These are phyloP conservation scores for Wallacemonas collosoma DNA, from an alignment of 208 protist species.

Conservation along the genomic window DNA sequence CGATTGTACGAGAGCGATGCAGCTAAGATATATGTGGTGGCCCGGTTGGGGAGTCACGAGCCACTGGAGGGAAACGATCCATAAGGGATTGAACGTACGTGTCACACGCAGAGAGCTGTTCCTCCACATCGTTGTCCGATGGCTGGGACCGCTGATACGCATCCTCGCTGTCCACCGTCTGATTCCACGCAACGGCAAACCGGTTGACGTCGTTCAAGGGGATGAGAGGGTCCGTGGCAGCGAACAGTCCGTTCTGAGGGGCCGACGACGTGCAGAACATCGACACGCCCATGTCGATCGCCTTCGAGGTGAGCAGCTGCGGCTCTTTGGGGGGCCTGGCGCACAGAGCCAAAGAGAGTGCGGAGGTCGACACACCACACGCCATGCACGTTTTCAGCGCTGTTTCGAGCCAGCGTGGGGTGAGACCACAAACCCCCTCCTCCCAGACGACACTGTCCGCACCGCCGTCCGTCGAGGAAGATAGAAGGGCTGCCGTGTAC, in stretches of 20 bases:
- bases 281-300: slow-evolving; percentile 47
- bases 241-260: slow-evolving; percentile 30
- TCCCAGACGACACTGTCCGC: slow-evolving; percentile 62
- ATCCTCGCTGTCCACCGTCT: slow-evolving; percentile 13
- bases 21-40: background rate
- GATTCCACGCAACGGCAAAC: slow-evolving; percentile 49
- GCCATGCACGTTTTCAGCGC: slow-evolving; percentile 66
- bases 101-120: slow-evolving; percentile 24
- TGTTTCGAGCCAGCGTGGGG: slow-evolving; percentile 83
- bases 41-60: background rate
- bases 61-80: background rate
- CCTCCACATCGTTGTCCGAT: slow-evolving; percentile 22
- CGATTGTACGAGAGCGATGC: too few relatives aligned
- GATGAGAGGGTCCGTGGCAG: slow-evolving; percentile 24
- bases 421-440: slow-evolving; percentile 52
- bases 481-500: slow-evolving; percentile 53
- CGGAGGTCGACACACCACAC: slow-evolving; percentile 47
- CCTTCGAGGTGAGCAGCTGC: slow-evolving; percentile 39
- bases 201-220: slow-evolving; percentile 32
- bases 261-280: slow-evolving; percentile 41
- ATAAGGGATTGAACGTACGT: slow-evolving; percentile 35
- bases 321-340: background rate
- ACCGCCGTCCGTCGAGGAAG: slow-evolving; percentile 16
- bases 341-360: slow-evolving; percentile 53
- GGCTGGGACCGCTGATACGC: background rate